These are phyloP conservation scores for Geotrichum australiense DNA, from an alignment of 1,139 yeast species.

Conservation along the genomic window DNA sequence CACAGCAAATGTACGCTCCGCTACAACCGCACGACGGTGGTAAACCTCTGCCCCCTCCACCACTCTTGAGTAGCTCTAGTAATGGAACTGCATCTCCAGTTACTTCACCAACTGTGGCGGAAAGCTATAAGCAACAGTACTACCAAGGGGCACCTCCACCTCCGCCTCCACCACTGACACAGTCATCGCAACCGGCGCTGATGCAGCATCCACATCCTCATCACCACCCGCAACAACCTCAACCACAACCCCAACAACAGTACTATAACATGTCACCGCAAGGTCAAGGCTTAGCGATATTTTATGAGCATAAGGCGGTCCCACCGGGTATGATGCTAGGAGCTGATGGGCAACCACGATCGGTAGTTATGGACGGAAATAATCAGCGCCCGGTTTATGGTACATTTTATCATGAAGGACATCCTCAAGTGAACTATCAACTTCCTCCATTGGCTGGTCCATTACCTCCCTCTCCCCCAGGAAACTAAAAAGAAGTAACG, in stretches of 20 bases:
- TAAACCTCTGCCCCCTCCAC: no score
- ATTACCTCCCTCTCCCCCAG: not conserved
- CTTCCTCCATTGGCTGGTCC: slow-evolving; percentile 2
- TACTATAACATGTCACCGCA: not conserved
- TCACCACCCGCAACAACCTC: not conserved
- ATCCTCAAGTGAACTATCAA: not conserved
- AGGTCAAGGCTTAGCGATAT: not conserved
- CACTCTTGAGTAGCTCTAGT: no score
- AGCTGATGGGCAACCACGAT: not conserved
- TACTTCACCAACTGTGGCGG: slow-evolving; percentile 1
- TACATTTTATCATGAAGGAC: not conserved
- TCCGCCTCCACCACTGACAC: not conserved
- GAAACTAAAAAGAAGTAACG: no score
- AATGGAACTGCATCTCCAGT: slow-evolving; percentile 4
- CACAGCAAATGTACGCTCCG: no score
- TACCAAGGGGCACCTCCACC: not conserved
- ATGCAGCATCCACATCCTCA: slow-evolving; percentile 1
- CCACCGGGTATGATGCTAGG: not conserved
- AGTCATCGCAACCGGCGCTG: not conserved
- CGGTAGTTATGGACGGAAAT: no score
- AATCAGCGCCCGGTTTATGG: not conserved
- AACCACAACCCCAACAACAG: not conserved
- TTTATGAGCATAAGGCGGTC: no score
- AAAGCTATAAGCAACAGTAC: not conserved
- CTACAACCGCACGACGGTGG: no score